Conservation (phyloP, 805 yeast genomes). For the Candida germanica region DNA sequence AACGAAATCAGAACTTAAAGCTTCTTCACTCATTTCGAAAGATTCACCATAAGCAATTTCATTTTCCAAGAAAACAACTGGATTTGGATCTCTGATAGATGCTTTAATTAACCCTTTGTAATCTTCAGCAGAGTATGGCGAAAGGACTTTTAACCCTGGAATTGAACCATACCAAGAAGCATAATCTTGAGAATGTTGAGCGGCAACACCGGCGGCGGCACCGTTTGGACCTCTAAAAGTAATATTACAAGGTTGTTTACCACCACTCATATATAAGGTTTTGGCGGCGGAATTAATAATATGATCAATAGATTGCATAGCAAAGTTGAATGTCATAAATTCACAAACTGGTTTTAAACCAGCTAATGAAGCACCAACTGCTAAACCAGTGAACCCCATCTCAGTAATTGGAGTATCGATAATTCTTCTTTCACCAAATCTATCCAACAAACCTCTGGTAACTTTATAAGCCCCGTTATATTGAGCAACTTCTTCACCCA, state of each 20-base stretch:
- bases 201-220: slow-evolving; percentile 99
- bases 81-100: slow-evolving; percentile 98
- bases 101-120: slow-evolving; percentile 94
- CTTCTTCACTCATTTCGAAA: slow-evolving; percentile 87
- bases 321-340: slow-evolving; percentile 98
- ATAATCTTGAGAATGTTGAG: slow-evolving; percentile 98
- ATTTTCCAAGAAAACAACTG: slow-evolving; percentile 92
- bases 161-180: slow-evolving; percentile 97
- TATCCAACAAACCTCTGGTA: slow-evolving; percentile 90
- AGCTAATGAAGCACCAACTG: slow-evolving; percentile 94
- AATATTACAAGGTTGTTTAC: slow-evolving; percentile 94
- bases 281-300: slow-evolving; percentile 98
- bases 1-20: slow-evolving; percentile 80
- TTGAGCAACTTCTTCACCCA: slow-evolving; percentile 99
- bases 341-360: slow-evolving; percentile 97
- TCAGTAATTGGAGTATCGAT: slow-evolving; percentile 98
- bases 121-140: slow-evolving; percentile 95
- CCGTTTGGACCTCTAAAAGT: slow-evolving; percentile 99
- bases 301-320: slow-evolving; percentile 99
- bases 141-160: slow-evolving; percentile 95
- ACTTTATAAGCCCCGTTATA: slow-evolving; percentile 99
- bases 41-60: slow-evolving; percentile 92
- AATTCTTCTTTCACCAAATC: slow-evolving; percentile 91
- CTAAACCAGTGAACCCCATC: slow-evolving; percentile 96
- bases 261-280: slow-evolving; percentile 99